Evolutionary conservation across 148 eudicot genomes (phyloP).

Genomic region (Amaranthus palmeri): DNA sequence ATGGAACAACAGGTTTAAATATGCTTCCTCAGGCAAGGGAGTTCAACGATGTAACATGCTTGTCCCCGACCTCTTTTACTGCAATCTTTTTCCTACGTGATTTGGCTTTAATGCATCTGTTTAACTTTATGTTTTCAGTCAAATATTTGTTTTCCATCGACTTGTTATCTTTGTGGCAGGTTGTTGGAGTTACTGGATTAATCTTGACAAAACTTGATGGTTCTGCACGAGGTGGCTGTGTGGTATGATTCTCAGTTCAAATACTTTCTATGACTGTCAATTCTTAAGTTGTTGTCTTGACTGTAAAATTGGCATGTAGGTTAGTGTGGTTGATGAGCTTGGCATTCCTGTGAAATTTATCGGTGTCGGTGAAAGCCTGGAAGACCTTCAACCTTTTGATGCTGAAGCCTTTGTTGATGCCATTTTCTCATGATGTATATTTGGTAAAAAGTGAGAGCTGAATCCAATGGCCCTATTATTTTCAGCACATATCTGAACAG

Average conservation of each 20-base stretch:
- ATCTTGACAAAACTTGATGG: slow-evolving; percentile 97
- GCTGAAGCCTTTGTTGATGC: slow-evolving; percentile 86
- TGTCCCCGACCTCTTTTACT: slow-evolving; percentile 3
- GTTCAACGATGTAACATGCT: slow-evolving; percentile 62
- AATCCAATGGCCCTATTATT: background rate
- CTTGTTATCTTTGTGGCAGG: slow-evolving; percentile 41
- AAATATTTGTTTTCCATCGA: background rate
- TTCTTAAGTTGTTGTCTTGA: background rate
- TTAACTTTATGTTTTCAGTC: background rate
- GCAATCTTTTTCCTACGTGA: background rate
- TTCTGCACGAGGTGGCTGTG: slow-evolving; percentile 98
- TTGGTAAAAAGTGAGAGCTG: slow-evolving; percentile 16
- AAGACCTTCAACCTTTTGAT: slow-evolving; percentile 96
- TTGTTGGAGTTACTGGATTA: slow-evolving; percentile 90
- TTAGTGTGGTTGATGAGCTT: slow-evolving; percentile 94
- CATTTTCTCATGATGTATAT: slow-evolving; percentile 54
- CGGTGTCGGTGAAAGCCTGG: slow-evolving; percentile 96
- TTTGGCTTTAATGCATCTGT: background rate
- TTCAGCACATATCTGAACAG: no score
- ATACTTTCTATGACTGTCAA: background rate
- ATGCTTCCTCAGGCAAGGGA: slow-evolving; percentile 99
- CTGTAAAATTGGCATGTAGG: slow-evolving; percentile 40
- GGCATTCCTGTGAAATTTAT: slow-evolving; percentile 98
- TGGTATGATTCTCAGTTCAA: slow-evolving; percentile 45
- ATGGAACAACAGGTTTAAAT: slow-evolving; percentile 97